These are phyloP conservation scores for Eucalyptus lansdowneana DNA, from an alignment of 345 rosid genomes.

Conservation along the genomic window DNA sequence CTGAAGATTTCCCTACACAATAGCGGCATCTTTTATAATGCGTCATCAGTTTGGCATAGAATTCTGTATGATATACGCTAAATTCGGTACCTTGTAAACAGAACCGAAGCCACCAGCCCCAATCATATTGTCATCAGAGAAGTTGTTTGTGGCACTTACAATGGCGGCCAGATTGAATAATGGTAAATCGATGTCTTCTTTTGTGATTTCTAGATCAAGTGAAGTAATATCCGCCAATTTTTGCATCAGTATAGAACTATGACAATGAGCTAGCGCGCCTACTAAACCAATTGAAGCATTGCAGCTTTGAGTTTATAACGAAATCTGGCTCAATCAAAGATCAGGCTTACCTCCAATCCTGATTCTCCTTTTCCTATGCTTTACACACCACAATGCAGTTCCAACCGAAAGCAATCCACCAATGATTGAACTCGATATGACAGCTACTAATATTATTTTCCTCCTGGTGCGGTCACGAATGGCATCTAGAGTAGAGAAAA, in stretches of 20 bases:
- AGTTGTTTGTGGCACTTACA: conserved; percentile 21
- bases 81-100: conserved; percentile 15
- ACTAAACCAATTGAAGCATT: not conserved
- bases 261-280: too few species aligned
- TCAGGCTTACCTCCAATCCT: not conserved
- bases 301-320: not conserved
- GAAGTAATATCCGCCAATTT: too few species aligned
- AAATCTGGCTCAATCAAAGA: not conserved
- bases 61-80: not conserved
- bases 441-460: not conserved
- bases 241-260: too few species aligned
- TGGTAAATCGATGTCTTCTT: conserved; percentile 10
- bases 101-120: conserved; percentile 39
- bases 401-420: not conserved
- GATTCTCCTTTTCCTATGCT: not conserved
- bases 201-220: not conserved
- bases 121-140: conserved; percentile 15
- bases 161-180: conserved; percentile 16
- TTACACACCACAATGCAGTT: not conserved
- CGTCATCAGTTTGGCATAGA: too few species aligned
- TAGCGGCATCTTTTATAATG: not conserved
- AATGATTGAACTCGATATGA: not conserved
- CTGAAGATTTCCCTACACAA: conserved; percentile 25
- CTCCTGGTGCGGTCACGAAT: not conserved
- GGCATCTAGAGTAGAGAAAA: not conserved